Conservation (phyloP, 2,329 filamentous ascomycete species). For the Penicillium sumatraense region DNA sequence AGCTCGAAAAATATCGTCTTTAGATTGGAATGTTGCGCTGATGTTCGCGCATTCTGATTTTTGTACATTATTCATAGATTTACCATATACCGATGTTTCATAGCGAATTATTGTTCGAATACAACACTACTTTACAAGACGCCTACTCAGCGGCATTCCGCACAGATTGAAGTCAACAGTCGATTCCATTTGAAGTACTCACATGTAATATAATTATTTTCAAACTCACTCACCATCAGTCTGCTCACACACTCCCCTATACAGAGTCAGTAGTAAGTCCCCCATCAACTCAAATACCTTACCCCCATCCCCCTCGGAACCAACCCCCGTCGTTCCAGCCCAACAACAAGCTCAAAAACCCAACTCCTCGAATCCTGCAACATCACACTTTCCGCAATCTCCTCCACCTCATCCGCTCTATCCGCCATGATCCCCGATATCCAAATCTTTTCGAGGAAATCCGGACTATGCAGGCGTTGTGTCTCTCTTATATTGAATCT, state of each 20-base stretch:
- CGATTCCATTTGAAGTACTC: too few species aligned
- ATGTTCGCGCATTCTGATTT: constrained; percentile 8
- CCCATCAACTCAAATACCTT: too few species aligned
- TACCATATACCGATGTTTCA: constrained; percentile 22
- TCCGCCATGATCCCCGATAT: neutral
- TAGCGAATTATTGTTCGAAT: constrained; percentile 14
- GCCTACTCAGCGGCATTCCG: too few species aligned
- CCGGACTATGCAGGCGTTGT: neutral
- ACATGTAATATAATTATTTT: too few species aligned
- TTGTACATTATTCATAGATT: constrained; percentile 36
- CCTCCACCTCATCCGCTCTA: neutral
- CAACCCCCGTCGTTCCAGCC: neutral
- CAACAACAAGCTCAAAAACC: neutral
- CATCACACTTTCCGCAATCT: neutral
- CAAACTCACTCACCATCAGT: too few species aligned
- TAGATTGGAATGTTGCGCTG: constrained; percentile 7
- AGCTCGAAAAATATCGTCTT: constrained; percentile 30
- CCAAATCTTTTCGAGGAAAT: neutral
- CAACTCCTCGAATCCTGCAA: neutral
- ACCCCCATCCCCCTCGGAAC: too few species aligned
- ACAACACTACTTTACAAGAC: neutral
- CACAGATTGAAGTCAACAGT: too few species aligned
- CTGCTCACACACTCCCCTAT: too few species aligned
- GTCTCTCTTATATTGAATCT: neutral
- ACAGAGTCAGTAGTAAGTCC: too few species aligned